Percentiles rank a stretch among this genome's conserved stretches.
phyloP scores from a whole-genome alignment of 2,329 filamentous ascomycete species.

The Calonectria hongkongensis region DNA sequence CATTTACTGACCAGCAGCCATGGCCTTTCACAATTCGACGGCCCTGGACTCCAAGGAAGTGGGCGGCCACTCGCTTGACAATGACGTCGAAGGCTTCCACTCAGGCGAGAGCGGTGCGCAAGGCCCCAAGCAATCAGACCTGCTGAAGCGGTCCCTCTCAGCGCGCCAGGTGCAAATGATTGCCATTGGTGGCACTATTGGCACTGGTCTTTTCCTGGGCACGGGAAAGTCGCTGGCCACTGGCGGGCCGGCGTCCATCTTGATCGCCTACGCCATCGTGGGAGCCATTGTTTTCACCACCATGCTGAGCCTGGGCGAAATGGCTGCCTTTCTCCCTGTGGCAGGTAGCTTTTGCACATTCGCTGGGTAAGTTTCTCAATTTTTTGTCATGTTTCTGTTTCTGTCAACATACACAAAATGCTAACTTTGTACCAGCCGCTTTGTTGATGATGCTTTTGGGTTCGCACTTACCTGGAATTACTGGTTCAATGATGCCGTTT shows the following conservation, averaged over 20 bases:
- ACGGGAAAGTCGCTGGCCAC: constrained; percentile 76
- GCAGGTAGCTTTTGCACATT: constrained; percentile 74
- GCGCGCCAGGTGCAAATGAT: constrained; percentile 82
- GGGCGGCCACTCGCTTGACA: constrained; percentile 26
- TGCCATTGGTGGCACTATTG: constrained; percentile 76
- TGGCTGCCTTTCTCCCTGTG: constrained; percentile 72
- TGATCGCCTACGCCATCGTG: constrained; percentile 74
- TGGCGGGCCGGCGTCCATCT: constrained; percentile 75
- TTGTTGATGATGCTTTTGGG: constrained; percentile 72
- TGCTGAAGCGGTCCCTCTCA: constrained; percentile 73
- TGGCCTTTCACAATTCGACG: constrained; percentile 36
- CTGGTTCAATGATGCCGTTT: constrained; percentile 79
- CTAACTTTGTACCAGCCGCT: constrained; percentile 58
- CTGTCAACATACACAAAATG: neutral
- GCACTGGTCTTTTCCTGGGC: constrained; percentile 78
- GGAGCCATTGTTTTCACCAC: constrained; percentile 75
- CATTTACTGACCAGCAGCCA: constrained; percentile 17
- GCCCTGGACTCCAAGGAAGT: constrained; percentile 45
- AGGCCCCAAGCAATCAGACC: constrained; percentile 61
- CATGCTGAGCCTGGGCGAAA: constrained; percentile 76
- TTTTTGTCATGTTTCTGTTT: neutral
- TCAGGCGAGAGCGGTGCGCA: constrained; percentile 26
- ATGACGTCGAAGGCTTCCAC: constrained; percentile 49
- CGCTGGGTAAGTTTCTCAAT: constrained; percentile 63
- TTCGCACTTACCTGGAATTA: constrained; percentile 76